Conservation (phyloP, 106 monocot species). For the Allium sativum region DNA sequence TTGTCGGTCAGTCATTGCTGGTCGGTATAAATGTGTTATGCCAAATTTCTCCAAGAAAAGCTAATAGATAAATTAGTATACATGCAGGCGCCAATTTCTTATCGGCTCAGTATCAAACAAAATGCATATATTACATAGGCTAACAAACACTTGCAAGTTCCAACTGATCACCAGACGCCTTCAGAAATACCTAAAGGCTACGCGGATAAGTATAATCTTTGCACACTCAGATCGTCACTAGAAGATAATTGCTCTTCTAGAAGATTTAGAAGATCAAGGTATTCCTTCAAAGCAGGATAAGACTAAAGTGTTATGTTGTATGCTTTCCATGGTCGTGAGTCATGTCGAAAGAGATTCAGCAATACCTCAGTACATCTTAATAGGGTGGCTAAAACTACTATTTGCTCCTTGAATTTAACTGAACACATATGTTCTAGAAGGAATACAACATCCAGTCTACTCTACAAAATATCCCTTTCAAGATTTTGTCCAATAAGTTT, state of each 20-base stretch:
- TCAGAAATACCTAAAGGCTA: too few species aligned
- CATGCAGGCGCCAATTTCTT: too few species aligned
- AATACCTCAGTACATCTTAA: constrained; percentile 89
- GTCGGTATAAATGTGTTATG: too few species aligned
- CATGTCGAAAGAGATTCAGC: constrained; percentile 87
- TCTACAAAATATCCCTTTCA: constrained; percentile 87
- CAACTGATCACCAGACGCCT: too few species aligned
- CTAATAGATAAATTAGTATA: too few species aligned
- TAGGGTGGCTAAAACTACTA: constrained; percentile 91
- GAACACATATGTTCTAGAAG: constrained; percentile 98
- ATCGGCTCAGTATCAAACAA: too few species aligned
- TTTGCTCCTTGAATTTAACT: constrained; percentile 99
- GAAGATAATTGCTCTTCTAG: constrained; percentile 74
- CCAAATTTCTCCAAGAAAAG: too few species aligned
- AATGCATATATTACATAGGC: too few species aligned
- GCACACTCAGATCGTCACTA: constrained; percentile 20
- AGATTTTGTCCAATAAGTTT: constrained; percentile 98
- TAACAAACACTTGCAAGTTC: too few species aligned
- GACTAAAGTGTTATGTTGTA: constrained; percentile 92
- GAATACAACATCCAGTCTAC: constrained; percentile 95
- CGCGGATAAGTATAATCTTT: constrained; percentile 8
- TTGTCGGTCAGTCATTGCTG: too few species aligned
- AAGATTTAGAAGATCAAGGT: constrained; percentile 63
- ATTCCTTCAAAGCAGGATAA: constrained; percentile 68
- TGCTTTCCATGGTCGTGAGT: constrained; percentile 80